Base-by-base conservation (phyloP, 108 stramenopile species). In the Fragilaria crotonensis region DNA sequence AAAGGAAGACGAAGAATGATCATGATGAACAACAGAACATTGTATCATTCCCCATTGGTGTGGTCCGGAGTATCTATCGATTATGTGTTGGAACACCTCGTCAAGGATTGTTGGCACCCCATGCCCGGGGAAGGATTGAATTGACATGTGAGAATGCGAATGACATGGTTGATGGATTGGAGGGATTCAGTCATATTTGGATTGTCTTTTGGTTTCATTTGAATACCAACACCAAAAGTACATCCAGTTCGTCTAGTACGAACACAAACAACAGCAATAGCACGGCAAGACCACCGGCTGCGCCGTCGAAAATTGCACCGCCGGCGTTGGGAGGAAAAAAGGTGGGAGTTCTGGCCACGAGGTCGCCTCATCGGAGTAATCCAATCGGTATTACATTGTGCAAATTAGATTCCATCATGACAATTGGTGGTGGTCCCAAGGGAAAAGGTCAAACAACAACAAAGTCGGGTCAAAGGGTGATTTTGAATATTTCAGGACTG, bases 361-460 rank as follows among this genome's bases (percentile, higher is more conserved):
- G 98, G n/a, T 86, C 93, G 41, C 98, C 98, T 2, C 98, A 99
- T 72, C 84, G 97, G 14, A 87, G 87, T 51, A 98, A 97, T 67
- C 94, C 89, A 0, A 77, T 99, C 48, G 97, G 97, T 5, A 75
- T 99, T 5, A 89, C 93, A 17, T 63, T 98, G 30, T 90, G 90
- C 55, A 73, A 77, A 54, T 48, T 98, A 26, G 93, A 93, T 54
- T 41, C 59, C 11, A 71, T 90, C 22, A 55, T 75, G 48, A 47
- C 33, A 2, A 50, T 63, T 19, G 33, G 67, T 23, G 14, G 11
- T 11, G 7, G 11, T 41, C 14, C 7, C 36, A 41, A 41, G 7
- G 11, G 14, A 14, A 27, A 30, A n/a, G 17, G 17, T 47, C 18
- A 23, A 5, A 57, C 67, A 0, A 46, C 49, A 1, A 50, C 25